Evolutionary conservation across 305 asterid species (phyloP).

Genomic region (Galium porrigens): DNA sequence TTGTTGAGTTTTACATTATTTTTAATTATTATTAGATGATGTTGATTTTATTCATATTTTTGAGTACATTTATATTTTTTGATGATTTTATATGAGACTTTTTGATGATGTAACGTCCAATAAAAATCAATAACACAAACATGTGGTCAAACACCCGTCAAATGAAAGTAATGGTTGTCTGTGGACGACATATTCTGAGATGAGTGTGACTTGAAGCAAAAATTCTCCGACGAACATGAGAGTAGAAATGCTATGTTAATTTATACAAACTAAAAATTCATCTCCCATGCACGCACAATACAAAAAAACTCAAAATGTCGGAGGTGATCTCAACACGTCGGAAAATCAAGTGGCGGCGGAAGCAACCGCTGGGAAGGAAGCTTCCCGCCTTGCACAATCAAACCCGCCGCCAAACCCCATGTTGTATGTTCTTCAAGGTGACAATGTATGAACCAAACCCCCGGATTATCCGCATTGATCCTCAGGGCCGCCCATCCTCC

Average conservation of each 20-base stretch:
- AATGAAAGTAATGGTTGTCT: too few relatives aligned
- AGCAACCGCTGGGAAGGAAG: constrained; percentile 31
- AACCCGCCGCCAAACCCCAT: constrained; percentile 67
- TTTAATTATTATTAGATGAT: too few relatives aligned
- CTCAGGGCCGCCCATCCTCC: constrained; percentile 78
- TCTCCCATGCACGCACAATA: background rate
- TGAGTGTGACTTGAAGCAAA: too few relatives aligned
- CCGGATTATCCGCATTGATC: constrained; percentile 51
- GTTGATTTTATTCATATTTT: too few relatives aligned
- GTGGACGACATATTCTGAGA: too few relatives aligned
- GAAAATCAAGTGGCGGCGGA: constrained; percentile 70
- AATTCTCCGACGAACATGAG: too few relatives aligned
- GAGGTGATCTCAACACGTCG: constrained; percentile 34
- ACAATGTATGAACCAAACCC: constrained; percentile 72
- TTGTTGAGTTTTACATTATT: too few relatives aligned
- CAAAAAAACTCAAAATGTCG: background rate
- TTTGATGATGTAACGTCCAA: too few relatives aligned
- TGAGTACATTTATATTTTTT: too few relatives aligned
- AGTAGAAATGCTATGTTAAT: background rate
- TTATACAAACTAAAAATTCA: background rate
- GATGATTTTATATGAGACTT: too few relatives aligned
- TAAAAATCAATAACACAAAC: too few relatives aligned
- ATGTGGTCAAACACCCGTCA: too few relatives aligned
- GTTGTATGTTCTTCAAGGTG: constrained; percentile 70
- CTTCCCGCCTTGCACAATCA: constrained; percentile 41